Conservation (phyloP, 2,329 filamentous ascomycete species). For the Trichoderma sp. region DNA sequence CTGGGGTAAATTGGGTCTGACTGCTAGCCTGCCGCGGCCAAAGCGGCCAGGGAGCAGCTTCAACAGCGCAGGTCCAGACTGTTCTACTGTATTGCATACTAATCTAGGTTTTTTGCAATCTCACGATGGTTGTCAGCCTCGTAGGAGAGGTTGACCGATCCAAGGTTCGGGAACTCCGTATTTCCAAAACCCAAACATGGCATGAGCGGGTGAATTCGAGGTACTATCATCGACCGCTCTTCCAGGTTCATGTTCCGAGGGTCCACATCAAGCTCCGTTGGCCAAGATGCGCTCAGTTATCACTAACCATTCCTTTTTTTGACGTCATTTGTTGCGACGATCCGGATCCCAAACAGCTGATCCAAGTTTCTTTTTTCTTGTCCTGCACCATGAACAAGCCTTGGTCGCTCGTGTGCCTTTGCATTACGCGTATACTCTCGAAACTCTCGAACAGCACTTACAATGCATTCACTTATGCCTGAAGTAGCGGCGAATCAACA, state of each 20-base stretch:
- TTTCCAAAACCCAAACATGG: neutral
- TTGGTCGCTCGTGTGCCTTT: neutral
- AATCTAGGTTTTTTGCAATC: neutral
- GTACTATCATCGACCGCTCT: neutral
- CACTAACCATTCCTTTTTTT: neutral
- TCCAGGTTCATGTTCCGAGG: neutral
- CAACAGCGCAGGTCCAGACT: neutral
- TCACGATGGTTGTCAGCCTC: conserved; percentile 11
- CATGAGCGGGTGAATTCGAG: neutral
- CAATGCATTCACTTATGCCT: neutral
- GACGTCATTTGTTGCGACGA: neutral
- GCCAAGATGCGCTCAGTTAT: neutral
- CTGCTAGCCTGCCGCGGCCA: neutral
- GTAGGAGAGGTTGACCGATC: neutral
- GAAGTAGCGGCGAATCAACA: neutral
- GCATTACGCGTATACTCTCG: neutral
- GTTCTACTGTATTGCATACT: conserved; percentile 2
- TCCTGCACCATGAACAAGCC: neutral
- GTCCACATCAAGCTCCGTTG: neutral
- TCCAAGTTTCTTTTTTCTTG: neutral
- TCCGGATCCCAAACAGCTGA: neutral
- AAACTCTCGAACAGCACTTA: neutral
- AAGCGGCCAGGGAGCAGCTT: neutral
- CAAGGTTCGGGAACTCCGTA: neutral
- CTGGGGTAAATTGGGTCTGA: conserved; percentile 3